Percentiles rank a stretch among this genome's conserved stretches.
phyloP scores from a whole-genome alignment of 805 yeast genomes.

The Kodamaea kakaduensis region DNA sequence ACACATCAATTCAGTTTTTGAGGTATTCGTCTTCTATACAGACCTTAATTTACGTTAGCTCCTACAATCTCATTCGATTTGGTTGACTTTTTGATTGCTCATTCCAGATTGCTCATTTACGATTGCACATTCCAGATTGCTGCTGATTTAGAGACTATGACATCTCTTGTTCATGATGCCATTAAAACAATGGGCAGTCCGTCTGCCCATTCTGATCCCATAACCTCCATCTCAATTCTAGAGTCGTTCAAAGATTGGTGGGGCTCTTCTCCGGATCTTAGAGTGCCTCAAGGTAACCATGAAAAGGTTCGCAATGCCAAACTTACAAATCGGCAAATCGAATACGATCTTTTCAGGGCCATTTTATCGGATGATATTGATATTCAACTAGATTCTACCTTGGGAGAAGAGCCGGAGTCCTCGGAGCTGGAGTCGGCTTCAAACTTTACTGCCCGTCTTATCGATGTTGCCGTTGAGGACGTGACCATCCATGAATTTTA shows the following conservation, averaged over 20 bases:
- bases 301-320: constrained; percentile 17
- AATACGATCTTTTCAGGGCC: constrained; percentile 32
- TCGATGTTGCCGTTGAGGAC: constrained; percentile 29
- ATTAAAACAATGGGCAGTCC: constrained; percentile 27
- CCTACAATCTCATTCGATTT: too few relatives aligned
- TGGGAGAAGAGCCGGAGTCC: constrained; percentile 4
- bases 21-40: too few relatives aligned
- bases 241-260: constrained; percentile 39
- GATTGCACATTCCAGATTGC: too few relatives aligned
- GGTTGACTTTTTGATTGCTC: too few relatives aligned
- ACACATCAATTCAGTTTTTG: too few relatives aligned
- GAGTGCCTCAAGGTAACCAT: constrained; percentile 12
- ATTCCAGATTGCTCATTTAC: too few relatives aligned
- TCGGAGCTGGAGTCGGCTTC: constrained; percentile 2
- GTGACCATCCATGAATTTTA: constrained; percentile 36
- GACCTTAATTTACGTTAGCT: too few relatives aligned
- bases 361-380: constrained; percentile 29
- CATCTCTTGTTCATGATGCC: constrained; percentile 15
- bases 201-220: background rate
- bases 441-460: constrained; percentile 18
- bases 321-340: constrained; percentile 24
- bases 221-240: constrained; percentile 21
- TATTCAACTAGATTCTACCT: too few relatives aligned
- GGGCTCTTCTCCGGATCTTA: constrained; percentile 23
- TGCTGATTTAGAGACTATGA: constrained; percentile 6